Conservation (phyloP, 306 rosid species). For the Sindora glabra region DNA sequence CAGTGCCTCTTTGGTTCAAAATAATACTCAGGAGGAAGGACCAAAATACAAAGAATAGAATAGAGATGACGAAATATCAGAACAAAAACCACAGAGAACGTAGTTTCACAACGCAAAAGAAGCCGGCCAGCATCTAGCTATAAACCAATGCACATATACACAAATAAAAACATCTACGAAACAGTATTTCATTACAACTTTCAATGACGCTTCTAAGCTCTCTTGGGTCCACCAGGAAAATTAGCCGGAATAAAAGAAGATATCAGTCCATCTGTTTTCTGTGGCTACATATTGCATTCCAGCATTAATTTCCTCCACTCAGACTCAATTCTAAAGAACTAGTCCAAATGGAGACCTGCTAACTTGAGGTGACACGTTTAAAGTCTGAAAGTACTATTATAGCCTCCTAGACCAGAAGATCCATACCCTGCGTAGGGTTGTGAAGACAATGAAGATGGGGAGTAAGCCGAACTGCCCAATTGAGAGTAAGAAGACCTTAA, state of each 20-base stretch:
- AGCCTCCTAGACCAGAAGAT: constrained; percentile 82
- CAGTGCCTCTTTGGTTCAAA: too few relatives aligned
- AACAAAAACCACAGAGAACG: too few relatives aligned
- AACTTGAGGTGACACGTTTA: constrained; percentile 24
- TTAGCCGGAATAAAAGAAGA: constrained; percentile 14
- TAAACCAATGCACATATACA: too few relatives aligned
- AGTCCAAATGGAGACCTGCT: constrained; percentile 20
- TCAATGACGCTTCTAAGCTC: constrained; percentile 22
- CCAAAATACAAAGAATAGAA: too few relatives aligned
- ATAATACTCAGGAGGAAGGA: too few relatives aligned
- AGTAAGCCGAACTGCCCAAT: constrained; percentile 47
- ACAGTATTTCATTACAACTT: constrained; percentile 36
- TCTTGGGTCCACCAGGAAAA: constrained; percentile 24
- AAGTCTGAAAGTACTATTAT: constrained; percentile 75
- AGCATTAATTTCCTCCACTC: too few relatives aligned
- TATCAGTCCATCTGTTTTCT: constrained; percentile 14
- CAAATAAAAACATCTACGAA: too few relatives aligned
- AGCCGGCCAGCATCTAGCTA: too few relatives aligned
- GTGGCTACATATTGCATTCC: constrained; percentile 29
- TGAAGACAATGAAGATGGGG: constrained; percentile 55
- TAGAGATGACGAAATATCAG: too few relatives aligned
- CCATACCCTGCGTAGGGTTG: constrained; percentile 72
- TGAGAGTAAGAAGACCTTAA: constrained; percentile 69
- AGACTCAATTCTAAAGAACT: constrained; percentile 12
- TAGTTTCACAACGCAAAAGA: too few relatives aligned